Conservation (phyloP, 1,284 basidiomycete genomes). For the Cystobasidium pallidum region DNA sequence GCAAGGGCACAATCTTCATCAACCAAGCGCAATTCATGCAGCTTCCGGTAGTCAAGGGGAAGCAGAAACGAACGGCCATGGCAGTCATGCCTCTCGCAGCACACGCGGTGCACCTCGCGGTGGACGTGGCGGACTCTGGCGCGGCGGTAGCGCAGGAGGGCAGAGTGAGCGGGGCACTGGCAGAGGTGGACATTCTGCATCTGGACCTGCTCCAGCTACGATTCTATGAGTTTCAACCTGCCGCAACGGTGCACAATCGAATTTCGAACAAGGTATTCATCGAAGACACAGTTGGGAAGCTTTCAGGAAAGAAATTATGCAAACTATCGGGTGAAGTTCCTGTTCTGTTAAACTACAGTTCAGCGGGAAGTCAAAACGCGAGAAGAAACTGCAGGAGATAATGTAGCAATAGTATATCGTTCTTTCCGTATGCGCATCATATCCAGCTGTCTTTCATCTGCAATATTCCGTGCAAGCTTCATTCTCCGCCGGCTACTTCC, state of each 20-base stretch:
- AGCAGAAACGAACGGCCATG: not conserved
- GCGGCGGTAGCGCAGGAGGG: not conserved
- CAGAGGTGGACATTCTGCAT: not conserved
- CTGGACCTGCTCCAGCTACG: slow-evolving; percentile 6
- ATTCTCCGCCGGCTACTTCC: too few species aligned
- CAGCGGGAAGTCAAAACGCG: not conserved
- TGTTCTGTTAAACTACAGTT: not conserved
- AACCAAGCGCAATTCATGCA: not conserved
- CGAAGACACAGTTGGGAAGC: not conserved
- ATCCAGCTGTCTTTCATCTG: slow-evolving; percentile 23
- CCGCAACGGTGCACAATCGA: too few species aligned
- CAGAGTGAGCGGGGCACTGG: not conserved
- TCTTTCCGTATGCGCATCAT: slow-evolving; percentile 6
- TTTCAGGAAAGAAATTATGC: not conserved
- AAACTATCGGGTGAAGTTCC: not conserved
- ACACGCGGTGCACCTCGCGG: slow-evolving; percentile 6
- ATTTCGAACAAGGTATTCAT: too few species aligned
- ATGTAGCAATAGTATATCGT: slow-evolving; percentile 24
- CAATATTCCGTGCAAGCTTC: not conserved
- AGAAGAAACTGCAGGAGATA: slow-evolving; percentile 3
- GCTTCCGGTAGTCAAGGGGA: not conserved
- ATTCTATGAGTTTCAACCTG: not conserved
- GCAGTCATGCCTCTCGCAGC: not conserved
- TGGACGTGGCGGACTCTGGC: not conserved
- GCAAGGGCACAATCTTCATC: not conserved